Percentiles rank a stretch among this genome's conserved stretches.
These are phyloP conservation scores for Hyphopichia homilentoma DNA, from an alignment of 805 yeast genomes.

Conservation along the genomic window DNA sequence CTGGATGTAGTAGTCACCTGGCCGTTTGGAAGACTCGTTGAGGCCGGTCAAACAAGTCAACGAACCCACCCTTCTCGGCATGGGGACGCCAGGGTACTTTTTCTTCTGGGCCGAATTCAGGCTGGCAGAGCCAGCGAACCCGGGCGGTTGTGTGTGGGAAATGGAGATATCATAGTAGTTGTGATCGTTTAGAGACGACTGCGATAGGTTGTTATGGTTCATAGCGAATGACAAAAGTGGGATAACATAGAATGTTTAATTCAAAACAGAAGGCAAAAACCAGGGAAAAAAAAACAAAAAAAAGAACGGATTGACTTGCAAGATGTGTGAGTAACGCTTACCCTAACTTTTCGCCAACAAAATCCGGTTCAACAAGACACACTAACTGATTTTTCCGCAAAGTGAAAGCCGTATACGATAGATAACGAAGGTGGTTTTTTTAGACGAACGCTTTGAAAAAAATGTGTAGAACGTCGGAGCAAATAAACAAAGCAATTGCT, in stretches of 20 bases:
- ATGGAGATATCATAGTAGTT: slow-evolving; percentile 25
- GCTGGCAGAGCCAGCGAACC: slow-evolving; percentile 3
- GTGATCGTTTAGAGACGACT: slow-evolving; percentile 16
- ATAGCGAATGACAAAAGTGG: slow-evolving; percentile 6
- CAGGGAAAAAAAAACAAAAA: no score
- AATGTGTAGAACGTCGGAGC: no score
- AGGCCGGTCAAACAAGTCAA: slow-evolving; percentile 17
- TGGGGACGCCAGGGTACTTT: slow-evolving; percentile 9
- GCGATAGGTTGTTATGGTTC: slow-evolving; percentile 18
- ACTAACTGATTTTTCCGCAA: no score
- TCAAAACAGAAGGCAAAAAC: neutral
- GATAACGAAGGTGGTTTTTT: no score
- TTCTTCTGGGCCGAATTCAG: slow-evolving; percentile 12
- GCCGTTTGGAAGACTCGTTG: slow-evolving; percentile 24
- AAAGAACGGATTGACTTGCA: no score
- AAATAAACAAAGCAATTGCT: no score
- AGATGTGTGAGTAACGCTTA: no score
- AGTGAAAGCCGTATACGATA: no score
- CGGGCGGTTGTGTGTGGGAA: slow-evolving; percentile 4
- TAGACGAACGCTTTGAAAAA: no score
- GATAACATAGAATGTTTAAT: neutral
- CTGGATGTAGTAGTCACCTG: slow-evolving; percentile 38
- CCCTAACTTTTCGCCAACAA: no score
- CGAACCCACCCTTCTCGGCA: slow-evolving; percentile 26
- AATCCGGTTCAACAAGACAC: no score